Conservation (phyloP, 495 filamentous ascomycete species). For the Xylaria bambusicola region DNA sequence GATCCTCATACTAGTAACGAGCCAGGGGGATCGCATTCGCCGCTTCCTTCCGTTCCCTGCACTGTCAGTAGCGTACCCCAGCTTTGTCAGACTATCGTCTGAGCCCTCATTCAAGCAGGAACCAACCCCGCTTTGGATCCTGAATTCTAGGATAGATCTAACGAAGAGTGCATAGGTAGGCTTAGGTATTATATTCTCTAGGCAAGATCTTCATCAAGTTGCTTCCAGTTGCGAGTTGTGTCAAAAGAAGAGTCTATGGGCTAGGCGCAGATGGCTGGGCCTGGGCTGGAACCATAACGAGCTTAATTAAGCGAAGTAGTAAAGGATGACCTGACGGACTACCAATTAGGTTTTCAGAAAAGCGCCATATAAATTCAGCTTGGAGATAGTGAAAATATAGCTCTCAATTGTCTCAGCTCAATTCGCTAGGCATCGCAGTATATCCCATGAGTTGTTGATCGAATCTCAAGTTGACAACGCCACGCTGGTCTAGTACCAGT, state of each 20-base stretch:
- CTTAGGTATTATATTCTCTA: no score
- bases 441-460: neutral
- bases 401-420: no score
- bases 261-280: no score
- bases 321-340: neutral
- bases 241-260: no score
- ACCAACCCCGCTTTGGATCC: neutral
- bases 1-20: neutral
- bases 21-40: neutral
- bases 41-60: neutral
- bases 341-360: neutral
- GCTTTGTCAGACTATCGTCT: neutral
- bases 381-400: neutral
- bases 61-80: no score
- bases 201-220: neutral
- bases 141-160: no score
- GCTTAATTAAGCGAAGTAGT: neutral
- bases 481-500: neutral
- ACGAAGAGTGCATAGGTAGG: neutral
- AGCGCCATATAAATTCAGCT: neutral
- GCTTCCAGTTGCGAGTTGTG: no score
- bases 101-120: slow-evolving; percentile 2
- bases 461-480: neutral
- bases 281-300: neutral
- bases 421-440: no score